Evolutionary conservation across 805 yeast genomes (phyloP).

Genomic region (Saccharomycopsis synnaedendra): DNA sequence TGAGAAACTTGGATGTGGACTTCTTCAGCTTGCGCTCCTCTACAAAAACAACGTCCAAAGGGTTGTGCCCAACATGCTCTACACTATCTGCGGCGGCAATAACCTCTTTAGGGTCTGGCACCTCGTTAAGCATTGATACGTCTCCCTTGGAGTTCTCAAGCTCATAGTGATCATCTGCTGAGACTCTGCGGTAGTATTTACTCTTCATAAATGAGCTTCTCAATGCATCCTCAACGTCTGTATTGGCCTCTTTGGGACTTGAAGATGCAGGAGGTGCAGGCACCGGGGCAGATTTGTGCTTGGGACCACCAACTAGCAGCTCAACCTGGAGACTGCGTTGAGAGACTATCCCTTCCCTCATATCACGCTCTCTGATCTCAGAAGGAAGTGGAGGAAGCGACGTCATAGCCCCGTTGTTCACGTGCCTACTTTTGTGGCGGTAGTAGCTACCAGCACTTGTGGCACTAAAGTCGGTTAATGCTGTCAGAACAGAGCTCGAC

Average conservation of each 20-base stretch:
- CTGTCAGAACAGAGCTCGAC: slow-evolving; percentile 25
- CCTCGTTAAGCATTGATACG: slow-evolving; percentile 8
- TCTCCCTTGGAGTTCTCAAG: slow-evolving; percentile 5
- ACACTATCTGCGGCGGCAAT: not conserved
- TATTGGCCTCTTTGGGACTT: not conserved
- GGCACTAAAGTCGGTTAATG: slow-evolving; percentile 63
- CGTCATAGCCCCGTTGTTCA: not conserved
- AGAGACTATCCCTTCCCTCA: not conserved
- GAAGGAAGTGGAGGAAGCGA: slow-evolving; percentile 1
- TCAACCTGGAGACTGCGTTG: not conserved
- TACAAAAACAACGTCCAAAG: slow-evolving; percentile 15
- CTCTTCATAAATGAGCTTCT: slow-evolving; percentile 15
- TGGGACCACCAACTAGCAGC: not conserved
- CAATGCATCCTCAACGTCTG: slow-evolving; percentile 15
- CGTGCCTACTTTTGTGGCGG: slow-evolving; percentile 40
- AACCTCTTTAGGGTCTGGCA: slow-evolving; percentile 1
- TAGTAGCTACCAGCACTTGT: slow-evolving; percentile 81
- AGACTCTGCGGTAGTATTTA: slow-evolving; percentile 12
- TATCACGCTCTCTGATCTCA: not conserved
- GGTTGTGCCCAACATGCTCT: not conserved
- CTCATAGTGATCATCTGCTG: slow-evolving; percentile 8
- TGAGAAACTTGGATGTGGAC: slow-evolving; percentile 11
- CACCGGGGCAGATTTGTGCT: too few species aligned
- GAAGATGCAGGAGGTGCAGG: not conserved
- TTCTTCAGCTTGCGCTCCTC: slow-evolving; percentile 11